These are phyloP conservation scores for Hibiscus trionum DNA, from an alignment of 345 rosid species.

Conservation along the genomic window DNA sequence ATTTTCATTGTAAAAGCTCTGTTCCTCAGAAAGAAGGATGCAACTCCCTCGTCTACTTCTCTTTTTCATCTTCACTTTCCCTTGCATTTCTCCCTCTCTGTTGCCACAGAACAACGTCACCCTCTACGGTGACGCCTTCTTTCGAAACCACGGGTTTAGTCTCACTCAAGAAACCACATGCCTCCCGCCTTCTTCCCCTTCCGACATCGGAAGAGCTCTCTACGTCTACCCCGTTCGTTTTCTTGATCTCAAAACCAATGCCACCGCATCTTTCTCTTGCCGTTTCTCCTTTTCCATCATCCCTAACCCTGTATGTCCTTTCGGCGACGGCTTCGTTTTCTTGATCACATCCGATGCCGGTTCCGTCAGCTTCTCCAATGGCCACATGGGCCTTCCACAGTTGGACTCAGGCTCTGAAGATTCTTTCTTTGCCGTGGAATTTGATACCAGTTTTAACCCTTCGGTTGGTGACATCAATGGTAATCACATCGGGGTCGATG, in stretches of 20 bases:
- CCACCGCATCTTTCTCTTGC: conserved; percentile 58
- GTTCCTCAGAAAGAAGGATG: background rate
- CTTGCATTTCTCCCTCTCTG: conserved; percentile 26
- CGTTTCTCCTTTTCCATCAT: conserved; percentile 61
- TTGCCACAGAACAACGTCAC: conserved; percentile 42
- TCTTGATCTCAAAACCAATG: conserved; percentile 42
- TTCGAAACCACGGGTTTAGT: conserved; percentile 39
- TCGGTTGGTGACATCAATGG: conserved; percentile 45
- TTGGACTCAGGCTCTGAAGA: conserved; percentile 29
- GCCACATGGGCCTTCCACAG: conserved; percentile 58
- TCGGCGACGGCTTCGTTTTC: conserved; percentile 72
- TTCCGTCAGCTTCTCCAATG: conserved; percentile 50
- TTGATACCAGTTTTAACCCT: conserved; percentile 57
- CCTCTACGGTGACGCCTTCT: conserved; percentile 60
- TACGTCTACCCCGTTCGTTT: conserved; percentile 50
- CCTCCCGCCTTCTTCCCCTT: conserved; percentile 28
- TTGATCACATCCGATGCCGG: conserved; percentile 59
- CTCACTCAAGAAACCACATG: conserved; percentile 53
- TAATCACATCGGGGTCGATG: conserved; percentile 61
- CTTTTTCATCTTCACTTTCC: conserved; percentile 24
- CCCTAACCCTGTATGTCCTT: conserved; percentile 46
- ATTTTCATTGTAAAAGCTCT: background rate
- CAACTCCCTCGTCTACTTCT: conserved; percentile 3
- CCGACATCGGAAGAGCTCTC: conserved; percentile 54
- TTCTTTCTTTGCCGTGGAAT: conserved; percentile 64